phyloP scores from a whole-genome alignment of 2,329 filamentous ascomycete genomes.

The Exophiala oligosperma region DNA sequence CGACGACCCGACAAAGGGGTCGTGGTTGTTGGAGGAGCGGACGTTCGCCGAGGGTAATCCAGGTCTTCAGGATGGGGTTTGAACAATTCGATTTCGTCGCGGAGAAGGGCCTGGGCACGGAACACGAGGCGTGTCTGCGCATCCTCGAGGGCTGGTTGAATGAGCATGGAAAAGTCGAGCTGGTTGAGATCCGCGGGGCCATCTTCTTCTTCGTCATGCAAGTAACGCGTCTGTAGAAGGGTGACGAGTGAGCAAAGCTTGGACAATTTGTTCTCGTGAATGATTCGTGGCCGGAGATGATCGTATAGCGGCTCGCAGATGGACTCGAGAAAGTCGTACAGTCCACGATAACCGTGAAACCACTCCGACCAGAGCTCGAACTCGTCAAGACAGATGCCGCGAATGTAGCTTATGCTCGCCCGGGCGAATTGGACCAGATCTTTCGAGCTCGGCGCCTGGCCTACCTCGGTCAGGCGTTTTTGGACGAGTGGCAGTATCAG shows the following conservation, averaged over 20 bases:
- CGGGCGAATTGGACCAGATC: constrained; percentile 67
- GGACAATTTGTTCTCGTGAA: constrained; percentile 65
- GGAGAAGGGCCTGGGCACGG: constrained; percentile 61
- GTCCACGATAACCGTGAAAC: constrained; percentile 62
- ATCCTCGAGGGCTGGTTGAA: constrained; percentile 67
- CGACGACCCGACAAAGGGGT: constrained; percentile 34
- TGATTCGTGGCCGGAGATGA: constrained; percentile 63
- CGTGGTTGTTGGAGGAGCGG: constrained; percentile 34
- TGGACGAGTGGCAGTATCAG: constrained; percentile 63
- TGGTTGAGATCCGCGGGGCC: constrained; percentile 52
- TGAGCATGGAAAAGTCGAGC: constrained; percentile 62
- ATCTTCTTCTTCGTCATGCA: constrained; percentile 58
- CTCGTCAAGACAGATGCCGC: constrained; percentile 66
- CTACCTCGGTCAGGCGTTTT: constrained; percentile 58
- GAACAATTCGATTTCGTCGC: constrained; percentile 66
- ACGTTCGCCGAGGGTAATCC: constrained; percentile 59
- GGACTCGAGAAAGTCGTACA: constrained; percentile 67
- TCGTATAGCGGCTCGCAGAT: constrained; percentile 69
- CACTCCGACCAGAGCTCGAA: constrained; percentile 67
- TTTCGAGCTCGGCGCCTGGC: constrained; percentile 59
- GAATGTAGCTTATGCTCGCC: constrained; percentile 64
- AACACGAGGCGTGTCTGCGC: constrained; percentile 68
- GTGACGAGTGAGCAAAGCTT: constrained; percentile 68
- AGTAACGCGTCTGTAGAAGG: constrained; percentile 64
- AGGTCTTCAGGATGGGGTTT: constrained; percentile 65